Evolutionary conservation across 108 stramenopile species (phyloP).

Genomic region (Cylindrotheca closterium): DNA sequence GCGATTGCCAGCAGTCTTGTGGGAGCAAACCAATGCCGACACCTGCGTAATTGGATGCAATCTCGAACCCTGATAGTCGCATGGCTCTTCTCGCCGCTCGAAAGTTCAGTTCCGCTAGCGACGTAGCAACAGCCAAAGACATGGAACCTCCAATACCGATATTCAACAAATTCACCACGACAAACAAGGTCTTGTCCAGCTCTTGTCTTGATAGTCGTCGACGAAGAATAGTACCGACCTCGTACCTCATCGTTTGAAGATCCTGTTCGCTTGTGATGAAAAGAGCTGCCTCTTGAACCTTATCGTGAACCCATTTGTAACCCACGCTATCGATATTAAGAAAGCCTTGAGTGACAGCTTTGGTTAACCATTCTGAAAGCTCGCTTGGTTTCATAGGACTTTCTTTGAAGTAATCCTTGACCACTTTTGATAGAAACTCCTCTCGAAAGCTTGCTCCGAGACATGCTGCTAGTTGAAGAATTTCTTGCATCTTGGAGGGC

Average conservation of each 20-base stretch:
- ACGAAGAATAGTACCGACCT: constrained; percentile 37
- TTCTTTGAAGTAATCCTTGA: background rate
- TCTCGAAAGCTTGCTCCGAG: no score
- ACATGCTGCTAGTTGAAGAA: constrained; percentile 16
- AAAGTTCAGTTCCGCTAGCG: constrained; percentile 19
- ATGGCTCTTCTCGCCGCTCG: constrained; percentile 23
- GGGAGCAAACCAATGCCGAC: constrained; percentile 17
- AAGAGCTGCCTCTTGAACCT: constrained; percentile 27
- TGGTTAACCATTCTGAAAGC: background rate
- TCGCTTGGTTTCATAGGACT: background rate
- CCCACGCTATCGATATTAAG: background rate
- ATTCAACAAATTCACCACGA: constrained; percentile 19
- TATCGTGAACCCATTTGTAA: constrained; percentile 21
- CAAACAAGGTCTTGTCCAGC: constrained; percentile 11
- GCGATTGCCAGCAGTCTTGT: constrained; percentile 1
- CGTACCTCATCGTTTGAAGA: constrained; percentile 13
- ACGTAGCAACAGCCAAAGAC: background rate
- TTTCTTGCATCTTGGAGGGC: background rate
- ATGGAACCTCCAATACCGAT: background rate
- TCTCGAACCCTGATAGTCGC: constrained; percentile 20
- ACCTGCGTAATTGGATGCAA: constrained; percentile 20
- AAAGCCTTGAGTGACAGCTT: constrained; percentile 1
- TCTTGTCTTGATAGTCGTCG: constrained; percentile 9
- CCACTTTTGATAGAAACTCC: background rate
- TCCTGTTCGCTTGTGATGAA: constrained; percentile 6